A percentile compares a stretch with the other conserved stretches of the same genome.
Conservation (phyloP, 257 asterid genomes). For the Paraleonurus japonicus region DNA sequence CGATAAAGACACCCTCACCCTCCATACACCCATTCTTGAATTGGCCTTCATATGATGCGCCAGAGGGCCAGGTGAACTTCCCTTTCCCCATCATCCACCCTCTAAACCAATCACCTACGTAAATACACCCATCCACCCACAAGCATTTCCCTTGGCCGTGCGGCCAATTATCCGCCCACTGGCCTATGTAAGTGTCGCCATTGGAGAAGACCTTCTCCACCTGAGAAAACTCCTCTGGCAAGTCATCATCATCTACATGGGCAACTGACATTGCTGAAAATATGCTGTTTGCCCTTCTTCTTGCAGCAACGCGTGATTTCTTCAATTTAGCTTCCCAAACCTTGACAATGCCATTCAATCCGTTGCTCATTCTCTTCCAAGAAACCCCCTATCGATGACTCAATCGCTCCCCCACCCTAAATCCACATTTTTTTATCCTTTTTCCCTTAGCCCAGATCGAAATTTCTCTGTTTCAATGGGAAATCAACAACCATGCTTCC, state of each 20-base stretch:
- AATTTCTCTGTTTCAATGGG: slow-evolving; percentile 23
- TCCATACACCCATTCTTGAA: slow-evolving; percentile 74
- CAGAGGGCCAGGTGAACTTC: slow-evolving; percentile 81
- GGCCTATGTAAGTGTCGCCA: slow-evolving; percentile 75
- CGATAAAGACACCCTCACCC: slow-evolving; percentile 77
- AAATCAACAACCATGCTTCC: slow-evolving; percentile 34
- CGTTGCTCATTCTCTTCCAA: slow-evolving; percentile 65
- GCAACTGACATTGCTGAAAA: slow-evolving; percentile 92
- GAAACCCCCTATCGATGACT: slow-evolving; percentile 16
- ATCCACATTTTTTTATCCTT: not conserved
- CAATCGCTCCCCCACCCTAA: not conserved
- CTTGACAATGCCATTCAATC: slow-evolving; percentile 74
- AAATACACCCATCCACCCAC: slow-evolving; percentile 87
- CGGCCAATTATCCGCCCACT: slow-evolving; percentile 65
- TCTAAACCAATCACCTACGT: slow-evolving; percentile 74
- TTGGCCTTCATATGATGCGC: slow-evolving; percentile 80
- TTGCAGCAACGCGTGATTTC: slow-evolving; percentile 61
- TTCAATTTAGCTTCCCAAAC: slow-evolving; percentile 70
- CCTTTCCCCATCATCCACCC: slow-evolving; percentile 77
- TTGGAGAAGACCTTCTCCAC: slow-evolving; percentile 59
- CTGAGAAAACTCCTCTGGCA: slow-evolving; percentile 42
- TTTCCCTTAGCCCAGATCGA: slow-evolving; percentile 48
- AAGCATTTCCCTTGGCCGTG: slow-evolving; percentile 68
- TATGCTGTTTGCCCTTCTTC: slow-evolving; percentile 57
- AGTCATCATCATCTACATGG: slow-evolving; percentile 80